These are phyloP conservation scores for Fusarium sublunatum DNA, from an alignment of 2,329 filamentous ascomycete species.

Conservation along the genomic window DNA sequence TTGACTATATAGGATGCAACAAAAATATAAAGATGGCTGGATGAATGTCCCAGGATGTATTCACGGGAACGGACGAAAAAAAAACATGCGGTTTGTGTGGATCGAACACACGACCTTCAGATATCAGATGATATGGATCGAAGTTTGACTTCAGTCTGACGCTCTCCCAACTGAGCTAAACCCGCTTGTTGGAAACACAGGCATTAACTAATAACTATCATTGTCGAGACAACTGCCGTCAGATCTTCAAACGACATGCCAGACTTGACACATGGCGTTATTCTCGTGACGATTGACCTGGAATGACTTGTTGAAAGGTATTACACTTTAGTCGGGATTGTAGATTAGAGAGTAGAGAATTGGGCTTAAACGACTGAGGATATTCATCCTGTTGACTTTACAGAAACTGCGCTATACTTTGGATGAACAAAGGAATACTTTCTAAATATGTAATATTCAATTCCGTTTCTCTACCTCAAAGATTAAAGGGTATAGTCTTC, in stretches of 20 bases:
- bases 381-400: no score
- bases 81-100: slow-evolving; percentile 42
- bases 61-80: background rate
- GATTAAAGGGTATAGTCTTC: background rate
- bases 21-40: background rate
- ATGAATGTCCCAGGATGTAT: no score
- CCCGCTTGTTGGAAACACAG: slow-evolving; percentile 6
- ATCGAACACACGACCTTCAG: slow-evolving; percentile 48
- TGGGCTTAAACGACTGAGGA: no score
- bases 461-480: background rate
- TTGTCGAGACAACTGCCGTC: no score
- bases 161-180: slow-evolving; percentile 45
- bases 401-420: slow-evolving; percentile 29
- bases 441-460: background rate
- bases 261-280: no score
- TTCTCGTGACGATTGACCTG: no score
- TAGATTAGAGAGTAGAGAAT: no score
- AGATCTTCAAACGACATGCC: no score
- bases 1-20: no score
- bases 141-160: slow-evolving; percentile 39
- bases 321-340: no score
- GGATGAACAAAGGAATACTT: background rate
- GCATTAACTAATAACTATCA: no score
- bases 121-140: slow-evolving; percentile 36
- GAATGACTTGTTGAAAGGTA: no score